Evolutionary conservation across 73 alveolate species (phyloP), one percentile per base, ranked within the genome.

Genomic region (Paramecium pentaurelia): DNA sequence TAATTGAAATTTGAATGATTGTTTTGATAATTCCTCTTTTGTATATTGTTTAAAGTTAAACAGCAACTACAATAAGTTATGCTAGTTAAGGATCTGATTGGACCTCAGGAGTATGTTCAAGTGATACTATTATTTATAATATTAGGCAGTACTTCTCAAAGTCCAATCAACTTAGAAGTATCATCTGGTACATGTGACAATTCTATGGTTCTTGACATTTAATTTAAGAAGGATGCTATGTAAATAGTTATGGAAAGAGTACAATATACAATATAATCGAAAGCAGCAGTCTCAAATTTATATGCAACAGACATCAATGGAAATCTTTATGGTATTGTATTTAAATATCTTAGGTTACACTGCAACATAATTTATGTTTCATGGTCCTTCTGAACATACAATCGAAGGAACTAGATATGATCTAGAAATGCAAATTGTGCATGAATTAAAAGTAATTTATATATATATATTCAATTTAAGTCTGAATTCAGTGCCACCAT

Each of bases 281-380:
- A 45, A 45, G 94, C 92, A 9, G 68, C 86, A 6, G 49, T 70
- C 25, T 58, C 92, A 6, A 47, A 40, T 40, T 47, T 89, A n/a
- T 89, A 89, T 89, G 94, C 94, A 18, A 89, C 86, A 70, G 94
- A 89, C 59, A 89, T 89, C 5, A 89, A 89, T 89, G 94, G 94
- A 5, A 32, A 71, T 64, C 58, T 89, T 18, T 47, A 45, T 70
- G 91, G 91, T 80, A 80, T 18, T 80, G 6, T 25, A 4, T 2
- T 20, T 6, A 45, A 20, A 32, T 45, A 80, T 10, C 2, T 34
- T 32, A 80, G 94, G 94, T 2, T 89, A 89, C 58, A 58, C 86
- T 27, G 91, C 91, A 2, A 89, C 85, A n/a, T 71, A 8, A 16
- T 47, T 89, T 30, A 20, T 37, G 59, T 77, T 89, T 22, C 94